Percentiles rank a stretch among this genome's conserved stretches.
These are phyloP conservation scores for Eleusine indica DNA, from an alignment of 176 grass and related monocot species.

Conservation along the genomic window DNA sequence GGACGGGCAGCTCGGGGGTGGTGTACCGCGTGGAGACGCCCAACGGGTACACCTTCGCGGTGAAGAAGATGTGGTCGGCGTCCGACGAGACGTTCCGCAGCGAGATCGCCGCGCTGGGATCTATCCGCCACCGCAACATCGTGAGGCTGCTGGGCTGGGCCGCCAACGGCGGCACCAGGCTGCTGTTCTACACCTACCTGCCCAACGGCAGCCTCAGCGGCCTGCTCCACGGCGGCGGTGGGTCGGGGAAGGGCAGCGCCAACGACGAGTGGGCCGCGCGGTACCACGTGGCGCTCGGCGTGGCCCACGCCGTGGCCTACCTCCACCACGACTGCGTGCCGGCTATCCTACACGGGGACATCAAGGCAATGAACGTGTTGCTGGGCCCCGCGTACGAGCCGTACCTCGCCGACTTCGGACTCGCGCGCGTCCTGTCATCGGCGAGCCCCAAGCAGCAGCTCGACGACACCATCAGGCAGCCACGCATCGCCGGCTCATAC, in stretches of 20 bases:
- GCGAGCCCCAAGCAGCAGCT: conserved; percentile 30
- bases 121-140: conserved; percentile 95
- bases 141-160: conserved; percentile 84
- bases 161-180: conserved; percentile 63
- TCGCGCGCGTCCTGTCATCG: conserved; percentile 73
- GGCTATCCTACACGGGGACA: conserved; percentile 89
- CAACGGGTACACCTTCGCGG: conserved; percentile 61
- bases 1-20: conserved; percentile 81
- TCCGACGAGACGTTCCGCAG: conserved; percentile 67
- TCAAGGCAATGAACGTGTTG: conserved; percentile 97
- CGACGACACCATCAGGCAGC: conserved; percentile 41
- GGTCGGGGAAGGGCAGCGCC: conserved; percentile 47
- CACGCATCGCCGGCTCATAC: conserved; percentile 79
- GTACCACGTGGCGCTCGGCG: conserved; percentile 68
- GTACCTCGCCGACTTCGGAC: conserved; percentile 97
- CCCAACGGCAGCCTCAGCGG: conserved; percentile 88
- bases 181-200: conserved; percentile 89
- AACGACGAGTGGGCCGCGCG: conserved; percentile 63
- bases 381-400: conserved; percentile 79
- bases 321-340: conserved; percentile 97
- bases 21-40: conserved; percentile 86
- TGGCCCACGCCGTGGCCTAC: conserved; percentile 90
- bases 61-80: conserved; percentile 99
- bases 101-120: conserved; percentile 84
- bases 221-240: conserved; percentile 58